Percentiles rank a stretch among this genome's conserved stretches.
phyloP scores from a whole-genome alignment of 2,329 filamentous ascomycete genomes.

The Metarhizium rileyi region DNA sequence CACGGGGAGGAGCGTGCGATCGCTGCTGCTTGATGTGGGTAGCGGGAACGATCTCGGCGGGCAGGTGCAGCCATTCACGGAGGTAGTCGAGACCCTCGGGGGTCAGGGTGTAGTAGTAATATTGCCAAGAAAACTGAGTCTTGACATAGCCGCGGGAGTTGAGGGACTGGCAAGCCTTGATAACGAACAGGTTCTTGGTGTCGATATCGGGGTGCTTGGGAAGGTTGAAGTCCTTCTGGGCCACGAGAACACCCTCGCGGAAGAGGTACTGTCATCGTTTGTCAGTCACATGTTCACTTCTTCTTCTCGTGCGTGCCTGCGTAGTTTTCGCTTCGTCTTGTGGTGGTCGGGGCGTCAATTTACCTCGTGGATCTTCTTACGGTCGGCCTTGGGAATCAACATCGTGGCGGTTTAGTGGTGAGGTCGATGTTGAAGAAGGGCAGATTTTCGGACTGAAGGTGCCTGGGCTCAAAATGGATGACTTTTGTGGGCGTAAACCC shows the following conservation, averaged over 20 bases:
- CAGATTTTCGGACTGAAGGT: constrained; percentile 26
- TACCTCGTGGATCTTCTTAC: constrained; percentile 98
- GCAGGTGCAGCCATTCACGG: constrained; percentile 99
- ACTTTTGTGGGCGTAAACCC: constrained; percentile 37
- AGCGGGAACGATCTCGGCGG: constrained; percentile 97
- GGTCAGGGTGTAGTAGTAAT: constrained; percentile 99
- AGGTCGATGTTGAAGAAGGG: constrained; percentile 41
- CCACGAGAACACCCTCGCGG: constrained; percentile 86
- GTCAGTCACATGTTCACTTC: constrained; percentile 13
- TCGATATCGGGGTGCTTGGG: constrained; percentile 97
- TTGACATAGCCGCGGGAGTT: constrained; percentile 98
- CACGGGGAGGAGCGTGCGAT: constrained; percentile 93
- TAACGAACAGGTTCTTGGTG: constrained; percentile 98
- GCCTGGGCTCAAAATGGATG: constrained; percentile 32
- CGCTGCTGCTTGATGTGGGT: constrained; percentile 99
- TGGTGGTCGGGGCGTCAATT: constrained; percentile 9
- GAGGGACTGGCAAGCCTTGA: constrained; percentile 98
- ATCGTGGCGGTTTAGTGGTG: constrained; percentile 52
- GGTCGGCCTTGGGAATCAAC: constrained; percentile 99
- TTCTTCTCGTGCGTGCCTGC: constrained; percentile 7
- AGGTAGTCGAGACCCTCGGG: constrained; percentile 99
- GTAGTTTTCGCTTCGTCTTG: background rate
- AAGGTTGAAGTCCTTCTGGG: constrained; percentile 98
- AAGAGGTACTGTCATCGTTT: constrained; percentile 70
- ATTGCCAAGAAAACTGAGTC: constrained; percentile 99